A percentile compares a stretch with the other conserved stretches of the same genome.
phyloP scores from a whole-genome alignment of 345 rosid species.

The Camelina laxa region DNA sequence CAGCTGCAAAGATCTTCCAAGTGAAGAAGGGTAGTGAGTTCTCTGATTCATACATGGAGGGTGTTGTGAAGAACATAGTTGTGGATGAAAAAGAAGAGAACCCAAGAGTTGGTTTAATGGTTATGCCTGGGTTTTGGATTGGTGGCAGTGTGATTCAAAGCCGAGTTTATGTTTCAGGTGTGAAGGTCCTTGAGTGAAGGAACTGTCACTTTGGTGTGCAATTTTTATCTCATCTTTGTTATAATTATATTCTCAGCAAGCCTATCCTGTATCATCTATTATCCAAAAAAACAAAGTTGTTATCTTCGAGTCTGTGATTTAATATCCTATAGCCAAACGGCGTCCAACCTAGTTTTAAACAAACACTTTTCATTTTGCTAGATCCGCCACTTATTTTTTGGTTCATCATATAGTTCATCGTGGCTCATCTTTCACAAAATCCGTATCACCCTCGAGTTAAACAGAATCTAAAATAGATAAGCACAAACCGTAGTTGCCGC shows the following conservation, averaged over 20 bases:
- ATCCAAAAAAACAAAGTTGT: background rate
- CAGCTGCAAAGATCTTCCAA: constrained; percentile 67
- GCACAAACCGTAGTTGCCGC: too few relatives aligned
- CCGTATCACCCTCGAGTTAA: too few relatives aligned
- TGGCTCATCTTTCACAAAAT: too few relatives aligned
- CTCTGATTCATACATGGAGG: constrained; percentile 81
- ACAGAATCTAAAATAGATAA: too few relatives aligned
- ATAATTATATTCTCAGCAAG: constrained; percentile 13
- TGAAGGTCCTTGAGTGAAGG: constrained; percentile 65
- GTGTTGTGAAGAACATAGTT: constrained; percentile 66
- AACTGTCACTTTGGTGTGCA: constrained; percentile 32
- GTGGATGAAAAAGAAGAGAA: constrained; percentile 58
- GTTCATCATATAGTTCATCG: too few relatives aligned
- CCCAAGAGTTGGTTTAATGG: constrained; percentile 74
- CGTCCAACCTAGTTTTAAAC: too few relatives aligned
- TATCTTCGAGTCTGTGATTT: background rate
- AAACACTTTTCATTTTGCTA: too few relatives aligned
- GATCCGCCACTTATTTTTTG: too few relatives aligned
- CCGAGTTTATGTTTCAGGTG: constrained; percentile 74
- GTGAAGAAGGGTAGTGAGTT: constrained; percentile 72
- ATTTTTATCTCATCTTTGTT: constrained; percentile 18
- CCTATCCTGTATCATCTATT: background rate
- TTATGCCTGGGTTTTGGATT: constrained; percentile 87
- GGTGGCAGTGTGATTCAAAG: constrained; percentile 77
- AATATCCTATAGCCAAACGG: too few relatives aligned